Evolutionary conservation across 345 rosid species (phyloP), one percentile per base, ranked within the genome.

Genomic region (Ailanthus altissimus): DNA sequence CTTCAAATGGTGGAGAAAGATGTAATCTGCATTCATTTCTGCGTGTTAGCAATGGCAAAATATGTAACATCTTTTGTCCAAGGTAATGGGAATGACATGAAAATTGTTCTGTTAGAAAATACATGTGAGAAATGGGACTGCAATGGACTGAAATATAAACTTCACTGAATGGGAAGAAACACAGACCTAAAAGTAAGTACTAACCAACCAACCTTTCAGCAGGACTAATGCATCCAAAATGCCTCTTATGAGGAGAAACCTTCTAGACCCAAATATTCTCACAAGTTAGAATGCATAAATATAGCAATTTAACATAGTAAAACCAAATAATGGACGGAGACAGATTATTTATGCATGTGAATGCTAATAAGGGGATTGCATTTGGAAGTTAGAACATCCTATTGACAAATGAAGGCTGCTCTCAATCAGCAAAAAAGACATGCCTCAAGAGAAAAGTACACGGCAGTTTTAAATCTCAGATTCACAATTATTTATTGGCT

Each of bases 21-120:
- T 46, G 57, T 61, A n/a, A 61, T 45, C 67, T 23, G 40, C 28
- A 32, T 32, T n/a, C n/a, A n/a, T n/a, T n/a, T 32, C 38, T 32
- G 38, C 38, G 3, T 3, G 38, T 16, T 23, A 3, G 64, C 4
- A 42, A 36, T 40, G 26, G 64, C 28, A 45, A 53, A 60, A 2
- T 25, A 2, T 73, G 68, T 73, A 60, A 28, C 67, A 61, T 46
- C 45, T 73, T n/a, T 72, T 61, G 32, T 20, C 54, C 40, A 73
- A 46, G 45, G 10, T 28, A 60, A 72, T 21, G 23, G 21, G 59
- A 71, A 59, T 59, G 42, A 47, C 18, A 58, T 2, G 23, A 57
- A 58, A 59, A 58, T 1, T 60, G 28, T 26, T 36, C 54, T 46
- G 26, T 7, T 43, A 26, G 1, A 57, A 56, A 14, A 13, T 21